Evolutionary conservation across 352 stramenopile species (phyloP), one percentile per base, ranked within the genome.

Genomic region (Globisporangium parvum): DNA sequence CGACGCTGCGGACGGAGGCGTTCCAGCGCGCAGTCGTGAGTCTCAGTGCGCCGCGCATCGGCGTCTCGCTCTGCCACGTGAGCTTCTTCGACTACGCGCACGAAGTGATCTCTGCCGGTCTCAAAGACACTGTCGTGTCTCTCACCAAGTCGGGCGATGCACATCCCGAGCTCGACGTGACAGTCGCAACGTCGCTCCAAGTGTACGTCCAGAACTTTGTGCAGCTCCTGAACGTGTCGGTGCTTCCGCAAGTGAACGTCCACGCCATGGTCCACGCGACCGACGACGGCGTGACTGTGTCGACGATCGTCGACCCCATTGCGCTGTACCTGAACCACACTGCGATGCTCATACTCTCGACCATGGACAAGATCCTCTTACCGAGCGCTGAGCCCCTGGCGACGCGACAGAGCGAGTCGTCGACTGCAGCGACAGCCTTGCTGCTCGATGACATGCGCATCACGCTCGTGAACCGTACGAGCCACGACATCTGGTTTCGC

Each of bases 281-380:
- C 20, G 35, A 53, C 12, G 63, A 56, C 12, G 70, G 79, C 0
- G 47, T 81, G 8, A 48, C 69, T 6, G 54, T 90, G 6, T 87
- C 79, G 1, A 71, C 78, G 14, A 49, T 82, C 0, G 45, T 88
- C 39, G 76, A 80, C 9, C 69, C 76, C 10, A 53, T 70, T 12
- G 80, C 68, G 14, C 26, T 92, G 10, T 89, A 85, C 47, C 39
- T 92, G 31, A 88, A 73, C 39, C 82, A 89, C 44, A 89, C 80
- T 5, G 75, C 80, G 12, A 85, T 88, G 47, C 49, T 92, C 6
- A 65, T 89, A 47, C 39, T 91, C 33, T 74, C 71, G 31, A 75
- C 74, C 6, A 66, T 91, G 12, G 67, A 78, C 4, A 78, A 69
- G n/a, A 60, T 86, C 44, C 49, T 86, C 26, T 56, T 57, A 8